Conservation (phyloP, 306 rosid species). For the Castanea sativa region DNA sequence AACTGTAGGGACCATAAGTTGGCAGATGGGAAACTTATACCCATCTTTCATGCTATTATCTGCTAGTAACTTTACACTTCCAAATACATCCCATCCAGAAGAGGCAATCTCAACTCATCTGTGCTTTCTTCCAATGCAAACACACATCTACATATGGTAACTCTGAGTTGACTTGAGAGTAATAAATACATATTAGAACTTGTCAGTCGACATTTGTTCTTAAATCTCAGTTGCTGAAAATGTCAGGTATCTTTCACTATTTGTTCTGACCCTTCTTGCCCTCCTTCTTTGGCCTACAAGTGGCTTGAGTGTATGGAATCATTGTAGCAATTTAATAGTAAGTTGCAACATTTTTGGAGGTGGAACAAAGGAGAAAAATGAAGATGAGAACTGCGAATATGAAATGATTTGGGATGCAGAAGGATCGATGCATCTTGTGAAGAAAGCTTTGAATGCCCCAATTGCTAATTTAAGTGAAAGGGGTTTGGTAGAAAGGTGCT, state of each 20-base stretch:
- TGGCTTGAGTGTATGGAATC: constrained; percentile 50
- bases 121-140: constrained; percentile 75
- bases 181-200: not conserved
- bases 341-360: constrained; percentile 38
- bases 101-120: constrained; percentile 52
- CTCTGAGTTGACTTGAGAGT: constrained; percentile 9
- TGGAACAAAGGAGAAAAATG: constrained; percentile 64
- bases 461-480: constrained; percentile 34
- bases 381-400: constrained; percentile 67
- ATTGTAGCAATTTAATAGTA: constrained; percentile 34
- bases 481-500: constrained; percentile 62
- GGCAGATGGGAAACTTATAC: constrained; percentile 86
- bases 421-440: constrained; percentile 79
- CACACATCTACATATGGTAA: constrained; percentile 69
- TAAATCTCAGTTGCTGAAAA: constrained; percentile 2
- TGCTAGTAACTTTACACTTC: constrained; percentile 42
- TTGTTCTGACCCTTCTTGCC: constrained; percentile 56
- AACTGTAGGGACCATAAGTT: constrained; percentile 79
- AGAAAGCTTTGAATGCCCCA: constrained; percentile 51
- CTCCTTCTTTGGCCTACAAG: constrained; percentile 68
- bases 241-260: constrained; percentile 64
- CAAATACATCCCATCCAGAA: constrained; percentile 46
- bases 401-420: constrained; percentile 90
- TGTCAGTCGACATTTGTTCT: constrained; percentile 1
- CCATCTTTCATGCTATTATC: constrained; percentile 88